phyloP scores from a whole-genome alignment of 2,329 filamentous ascomycete species.

The Venturia pyrina region DNA sequence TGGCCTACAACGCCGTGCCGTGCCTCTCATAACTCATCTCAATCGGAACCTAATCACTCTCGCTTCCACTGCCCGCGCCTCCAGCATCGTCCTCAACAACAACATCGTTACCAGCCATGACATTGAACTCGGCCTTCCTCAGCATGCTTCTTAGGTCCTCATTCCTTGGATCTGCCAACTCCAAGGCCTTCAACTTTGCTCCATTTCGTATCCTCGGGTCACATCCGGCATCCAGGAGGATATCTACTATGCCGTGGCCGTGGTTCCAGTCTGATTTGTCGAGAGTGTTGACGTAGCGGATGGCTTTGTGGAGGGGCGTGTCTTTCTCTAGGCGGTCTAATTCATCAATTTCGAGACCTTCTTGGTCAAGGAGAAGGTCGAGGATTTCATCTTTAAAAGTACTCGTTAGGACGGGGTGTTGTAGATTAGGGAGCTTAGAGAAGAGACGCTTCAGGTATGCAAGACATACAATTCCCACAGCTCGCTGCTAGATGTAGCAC shows the following conservation, averaged over 20 bases:
- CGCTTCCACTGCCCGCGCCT: slow-evolving; percentile 38
- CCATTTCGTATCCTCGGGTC: slow-evolving; percentile 58
- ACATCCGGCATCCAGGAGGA: slow-evolving; percentile 73
- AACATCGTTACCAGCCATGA: slow-evolving; percentile 37
- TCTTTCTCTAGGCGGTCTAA: slow-evolving; percentile 60
- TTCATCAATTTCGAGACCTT: slow-evolving; percentile 77
- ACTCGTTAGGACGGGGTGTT: background rate
- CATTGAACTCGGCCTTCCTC: slow-evolving; percentile 59
- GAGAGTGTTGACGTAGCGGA: slow-evolving; percentile 66
- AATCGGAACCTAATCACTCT: slow-evolving; percentile 23
- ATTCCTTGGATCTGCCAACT: slow-evolving; percentile 67
- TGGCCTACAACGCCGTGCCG: background rate
- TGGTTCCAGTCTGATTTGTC: slow-evolving; percentile 52
- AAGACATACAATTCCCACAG: slow-evolving; percentile 67
- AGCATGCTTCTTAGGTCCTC: slow-evolving; percentile 50
- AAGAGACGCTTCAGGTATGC: slow-evolving; percentile 7
- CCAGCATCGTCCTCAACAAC: slow-evolving; percentile 34
- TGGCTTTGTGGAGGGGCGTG: slow-evolving; percentile 69
- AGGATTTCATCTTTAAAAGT: slow-evolving; percentile 58
- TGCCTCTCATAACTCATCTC: background rate
- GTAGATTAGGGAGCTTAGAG: too few relatives aligned
- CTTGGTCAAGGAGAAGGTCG: slow-evolving; percentile 72
- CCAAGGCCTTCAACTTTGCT: slow-evolving; percentile 58
- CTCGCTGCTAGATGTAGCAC: slow-evolving; percentile 82
- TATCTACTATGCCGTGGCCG: slow-evolving; percentile 60